Evolutionary conservation across 768 basidiomycete species (phyloP), one percentile per base, ranked within the genome.

Genomic region (Strobilomyces dryophilus): DNA sequence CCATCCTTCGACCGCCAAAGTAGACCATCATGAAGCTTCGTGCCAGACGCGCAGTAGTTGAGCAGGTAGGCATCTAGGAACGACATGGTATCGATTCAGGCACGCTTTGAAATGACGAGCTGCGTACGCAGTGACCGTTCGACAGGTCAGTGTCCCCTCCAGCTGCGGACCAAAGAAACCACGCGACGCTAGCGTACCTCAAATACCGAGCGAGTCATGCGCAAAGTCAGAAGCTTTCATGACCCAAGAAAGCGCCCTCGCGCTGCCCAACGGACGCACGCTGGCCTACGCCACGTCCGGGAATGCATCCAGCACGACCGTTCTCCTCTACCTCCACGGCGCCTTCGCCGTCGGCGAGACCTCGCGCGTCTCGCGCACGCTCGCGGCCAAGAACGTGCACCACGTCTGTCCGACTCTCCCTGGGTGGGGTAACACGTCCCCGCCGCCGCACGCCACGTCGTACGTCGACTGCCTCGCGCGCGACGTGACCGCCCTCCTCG

Each of bases 301-400:
- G 6, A 75, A 81, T 54, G 65, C 74, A 1, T 73, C 75, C 26
- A 82, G 80, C 65, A 66, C 68, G 2, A 70, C 70, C 14, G 63
- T 84, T 21, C 64, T 83, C 41, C 69, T 84, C 46, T 81, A 75
- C 65, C 74, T 83, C 51, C 82, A 83, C 57, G 81, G 80, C n/a
- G 69, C 70, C 6, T 81, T 84, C 62, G 66, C 72, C 35, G 59
- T 82, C n/a, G 82, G 81, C 5, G 68, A 73, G 29, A 74, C 75
- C 5, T 64, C 69, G 31, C 57, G 53, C 1, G 58, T 69, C 8
- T 70, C 75, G 3, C 69, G 63, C 14, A 58, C 65, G 27, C 59
- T 80, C 51, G 32, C 69, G 10, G 69, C 75, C 15, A 76, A 71
- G 56, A 60, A 73, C 41, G 64, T 78, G 5, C 81, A 79, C 59